A percentile compares a stretch with the other conserved stretches of the same genome.
Evolutionary conservation across 2,329 filamentous ascomycete species (phyloP).

Genomic region (Alternaria solani): DNA sequence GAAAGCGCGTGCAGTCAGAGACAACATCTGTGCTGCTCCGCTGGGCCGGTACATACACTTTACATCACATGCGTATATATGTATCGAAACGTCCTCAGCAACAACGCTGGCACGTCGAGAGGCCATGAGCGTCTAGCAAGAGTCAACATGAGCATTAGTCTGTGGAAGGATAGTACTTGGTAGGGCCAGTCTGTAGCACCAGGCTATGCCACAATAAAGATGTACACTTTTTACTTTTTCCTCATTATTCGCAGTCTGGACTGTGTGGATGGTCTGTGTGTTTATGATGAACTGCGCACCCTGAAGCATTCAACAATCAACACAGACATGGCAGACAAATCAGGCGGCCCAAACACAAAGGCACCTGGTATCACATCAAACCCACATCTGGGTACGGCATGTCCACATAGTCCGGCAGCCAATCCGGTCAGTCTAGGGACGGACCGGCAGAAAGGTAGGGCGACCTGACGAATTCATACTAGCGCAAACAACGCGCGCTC

Average conservation of each 20-base stretch:
- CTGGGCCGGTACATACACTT: neutral
- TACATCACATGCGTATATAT: neutral
- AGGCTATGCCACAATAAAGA: neutral
- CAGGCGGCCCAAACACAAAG: neutral
- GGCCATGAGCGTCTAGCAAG: neutral
- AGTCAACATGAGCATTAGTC: neutral
- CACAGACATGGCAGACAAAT: neutral
- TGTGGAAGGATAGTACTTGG: neutral
- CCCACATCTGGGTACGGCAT: neutral
- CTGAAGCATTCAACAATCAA: neutral
- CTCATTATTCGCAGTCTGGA: neutral
- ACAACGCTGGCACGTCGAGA: neutral
- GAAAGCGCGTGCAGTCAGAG: neutral
- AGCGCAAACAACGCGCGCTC: constrained; percentile 22
- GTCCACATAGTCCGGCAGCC: neutral
- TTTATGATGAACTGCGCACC: neutral
- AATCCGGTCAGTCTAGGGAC: constrained; percentile 8
- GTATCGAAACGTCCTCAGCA: neutral
- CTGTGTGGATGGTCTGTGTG: neutral
- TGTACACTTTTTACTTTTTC: neutral
- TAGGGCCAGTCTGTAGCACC: neutral
- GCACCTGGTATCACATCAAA: neutral
- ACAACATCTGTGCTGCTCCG: neutral
- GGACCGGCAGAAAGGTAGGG: constrained; percentile 10
- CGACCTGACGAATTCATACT: constrained; percentile 11